phyloP scores from a whole-genome alignment of 257 asterid genomes.

The Solanum verrucosum region DNA sequence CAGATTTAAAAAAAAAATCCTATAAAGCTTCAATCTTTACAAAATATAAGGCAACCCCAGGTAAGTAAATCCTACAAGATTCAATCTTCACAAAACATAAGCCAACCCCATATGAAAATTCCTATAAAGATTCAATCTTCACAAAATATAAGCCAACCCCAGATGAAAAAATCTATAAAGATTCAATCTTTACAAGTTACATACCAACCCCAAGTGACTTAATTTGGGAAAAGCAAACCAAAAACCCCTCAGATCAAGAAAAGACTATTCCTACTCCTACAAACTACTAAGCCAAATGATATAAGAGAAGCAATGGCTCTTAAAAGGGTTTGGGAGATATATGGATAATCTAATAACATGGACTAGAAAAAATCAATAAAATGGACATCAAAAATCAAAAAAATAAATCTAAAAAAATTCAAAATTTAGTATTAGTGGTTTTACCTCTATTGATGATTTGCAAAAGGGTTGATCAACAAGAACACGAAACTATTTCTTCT shows the following conservation, averaged over 20 bases:
- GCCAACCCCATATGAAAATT: slow-evolving; percentile 5
- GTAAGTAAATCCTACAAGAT: neutral
- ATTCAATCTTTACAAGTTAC: neutral
- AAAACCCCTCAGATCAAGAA: slow-evolving; percentile 1
- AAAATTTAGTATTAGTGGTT: neutral
- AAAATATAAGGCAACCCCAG: slow-evolving; percentile 6
- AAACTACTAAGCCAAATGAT: neutral
- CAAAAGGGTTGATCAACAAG: neutral
- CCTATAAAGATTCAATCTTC: neutral
- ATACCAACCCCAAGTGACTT: neutral
- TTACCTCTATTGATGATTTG: neutral
- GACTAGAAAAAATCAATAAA: slow-evolving; percentile 18
- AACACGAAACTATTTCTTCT: neutral
- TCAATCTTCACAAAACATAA: neutral
- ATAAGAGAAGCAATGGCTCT: slow-evolving; percentile 6
- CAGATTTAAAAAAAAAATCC: neutral
- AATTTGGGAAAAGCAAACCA: neutral
- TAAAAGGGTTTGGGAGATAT: slow-evolving; percentile 4
- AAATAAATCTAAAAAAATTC: neutral
- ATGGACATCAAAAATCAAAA: neutral
- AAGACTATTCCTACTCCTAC: neutral
- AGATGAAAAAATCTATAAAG: neutral
- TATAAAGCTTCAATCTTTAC: neutral
- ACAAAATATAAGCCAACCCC: neutral
- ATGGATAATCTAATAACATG: slow-evolving; percentile 30